These are phyloP conservation scores for Penicillium concentricum DNA, from an alignment of 2,329 filamentous ascomycete genomes.

Conservation along the genomic window DNA sequence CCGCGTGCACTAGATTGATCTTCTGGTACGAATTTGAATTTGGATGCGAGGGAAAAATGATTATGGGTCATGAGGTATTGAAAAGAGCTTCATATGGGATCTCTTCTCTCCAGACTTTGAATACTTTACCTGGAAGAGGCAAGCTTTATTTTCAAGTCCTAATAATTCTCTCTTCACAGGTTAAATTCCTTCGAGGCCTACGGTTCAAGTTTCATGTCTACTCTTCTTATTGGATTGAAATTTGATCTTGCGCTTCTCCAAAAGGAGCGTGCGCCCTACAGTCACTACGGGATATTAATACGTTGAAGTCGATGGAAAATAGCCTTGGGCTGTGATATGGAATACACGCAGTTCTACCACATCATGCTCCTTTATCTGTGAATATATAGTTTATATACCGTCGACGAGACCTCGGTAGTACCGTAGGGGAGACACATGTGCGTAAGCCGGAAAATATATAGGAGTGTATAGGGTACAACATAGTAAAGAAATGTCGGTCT, in stretches of 20 bases:
- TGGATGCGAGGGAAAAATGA: background rate
- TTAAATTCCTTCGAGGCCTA: background rate
- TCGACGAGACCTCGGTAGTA: background rate
- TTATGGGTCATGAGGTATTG: background rate
- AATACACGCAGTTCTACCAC: too few species aligned
- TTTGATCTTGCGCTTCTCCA: too few species aligned
- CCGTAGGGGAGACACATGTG: background rate
- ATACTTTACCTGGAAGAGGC: too few species aligned
- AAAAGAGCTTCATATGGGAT: background rate
- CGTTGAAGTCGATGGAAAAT: too few species aligned
- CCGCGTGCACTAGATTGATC: conserved; percentile 12
- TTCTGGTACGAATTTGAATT: background rate
- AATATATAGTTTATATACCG: background rate
- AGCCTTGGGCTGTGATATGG: too few species aligned
- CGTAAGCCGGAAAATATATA: background rate
- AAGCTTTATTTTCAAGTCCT: background rate
- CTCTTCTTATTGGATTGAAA: too few species aligned
- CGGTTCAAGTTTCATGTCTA: background rate
- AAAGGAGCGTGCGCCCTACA: too few species aligned
- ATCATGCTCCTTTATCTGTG: conserved; percentile 54
- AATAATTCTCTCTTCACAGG: background rate
- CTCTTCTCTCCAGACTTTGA: too few species aligned
- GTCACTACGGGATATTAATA: too few species aligned
- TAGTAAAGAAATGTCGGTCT: background rate
- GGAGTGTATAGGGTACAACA: background rate